Conservation (phyloP, 139 green algal species). For the Astrephomene gubernaculifera region DNA sequence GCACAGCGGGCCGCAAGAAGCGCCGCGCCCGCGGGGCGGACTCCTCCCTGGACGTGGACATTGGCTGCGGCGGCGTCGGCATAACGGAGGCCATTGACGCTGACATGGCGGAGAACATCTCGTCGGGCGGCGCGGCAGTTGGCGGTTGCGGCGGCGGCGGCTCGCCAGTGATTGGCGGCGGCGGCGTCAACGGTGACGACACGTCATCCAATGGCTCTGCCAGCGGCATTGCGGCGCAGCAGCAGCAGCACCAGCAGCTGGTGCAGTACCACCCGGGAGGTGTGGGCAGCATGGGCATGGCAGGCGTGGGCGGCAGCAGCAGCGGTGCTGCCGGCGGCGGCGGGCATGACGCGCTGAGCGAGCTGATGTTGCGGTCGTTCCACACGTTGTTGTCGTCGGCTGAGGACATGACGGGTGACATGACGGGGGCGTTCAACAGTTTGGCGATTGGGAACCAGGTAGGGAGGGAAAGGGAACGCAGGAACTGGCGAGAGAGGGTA, state of each 20-base stretch:
- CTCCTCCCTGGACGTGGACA: conserved; percentile 19
- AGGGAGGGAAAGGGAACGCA: too few species aligned
- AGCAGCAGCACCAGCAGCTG: conserved; percentile 27
- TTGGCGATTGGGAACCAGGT: not conserved
- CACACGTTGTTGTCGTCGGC: conserved; percentile 16
- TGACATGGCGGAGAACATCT: not conserved
- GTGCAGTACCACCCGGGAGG: conserved; percentile 24
- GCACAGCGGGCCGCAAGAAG: conserved; percentile 65
- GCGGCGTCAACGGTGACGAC: not conserved
- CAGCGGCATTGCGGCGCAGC: not conserved
- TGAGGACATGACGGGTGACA: not conserved
- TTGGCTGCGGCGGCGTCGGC: conserved; percentile 4
- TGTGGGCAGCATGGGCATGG: not conserved
- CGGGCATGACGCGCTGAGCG: not conserved
- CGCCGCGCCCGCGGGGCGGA: conserved; percentile 49
- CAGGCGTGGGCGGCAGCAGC: not conserved
- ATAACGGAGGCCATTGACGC: conserved; percentile 34
- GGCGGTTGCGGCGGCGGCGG: not conserved
- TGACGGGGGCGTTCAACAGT: conserved; percentile 36
- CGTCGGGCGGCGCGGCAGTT: not conserved
- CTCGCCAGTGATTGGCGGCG: too few species aligned
- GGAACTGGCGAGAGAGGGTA: too few species aligned
- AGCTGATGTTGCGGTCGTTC: conserved; percentile 37
- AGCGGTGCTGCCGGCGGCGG: not conserved
- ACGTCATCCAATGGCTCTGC: conserved; percentile 31